Conservation (phyloP, 2,329 filamentous ascomycete species). For the Madurella fahalii region DNA sequence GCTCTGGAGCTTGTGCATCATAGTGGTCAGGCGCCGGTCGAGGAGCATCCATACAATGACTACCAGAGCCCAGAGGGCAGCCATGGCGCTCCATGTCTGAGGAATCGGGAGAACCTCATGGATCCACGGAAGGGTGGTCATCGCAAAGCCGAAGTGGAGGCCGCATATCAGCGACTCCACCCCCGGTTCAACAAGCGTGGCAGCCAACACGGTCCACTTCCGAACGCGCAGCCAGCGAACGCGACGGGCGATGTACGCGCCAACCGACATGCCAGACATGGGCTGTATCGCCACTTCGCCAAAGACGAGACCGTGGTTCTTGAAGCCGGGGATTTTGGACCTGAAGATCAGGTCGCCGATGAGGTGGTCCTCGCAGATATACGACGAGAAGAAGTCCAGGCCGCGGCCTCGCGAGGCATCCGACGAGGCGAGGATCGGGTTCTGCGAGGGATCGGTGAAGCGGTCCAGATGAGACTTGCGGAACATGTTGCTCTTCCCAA, state of each 20-base stretch:
- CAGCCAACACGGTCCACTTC: slow-evolving; percentile 87
- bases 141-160: slow-evolving; percentile 70
- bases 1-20: slow-evolving; percentile 68
- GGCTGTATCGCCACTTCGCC: slow-evolving; percentile 90
- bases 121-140: slow-evolving; percentile 69
- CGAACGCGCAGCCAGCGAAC: slow-evolving; percentile 88
- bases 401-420: slow-evolving; percentile 53
- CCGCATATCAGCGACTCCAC: slow-evolving; percentile 86
- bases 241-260: slow-evolving; percentile 73
- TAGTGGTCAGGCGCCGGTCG: slow-evolving; percentile 70
- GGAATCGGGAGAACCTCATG: slow-evolving; percentile 48
- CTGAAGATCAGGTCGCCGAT: slow-evolving; percentile 92
- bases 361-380: slow-evolving; percentile 96
- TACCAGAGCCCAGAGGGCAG: slow-evolving; percentile 60
- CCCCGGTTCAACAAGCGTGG: slow-evolving; percentile 87
- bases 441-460: slow-evolving; percentile 53
- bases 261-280: slow-evolving; percentile 73
- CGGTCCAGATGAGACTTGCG: slow-evolving; percentile 82
- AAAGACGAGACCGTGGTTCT: slow-evolving; percentile 78
- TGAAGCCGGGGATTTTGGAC: slow-evolving; percentile 57
- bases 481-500: slow-evolving; percentile 99
- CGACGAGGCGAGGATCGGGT: slow-evolving; percentile 38
- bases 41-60: slow-evolving; percentile 67
- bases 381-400: slow-evolving; percentile 88
- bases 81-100: slow-evolving; percentile 65